phyloP scores from a whole-genome alignment of 495 filamentous ascomycete species.

The Xylaria grammica region DNA sequence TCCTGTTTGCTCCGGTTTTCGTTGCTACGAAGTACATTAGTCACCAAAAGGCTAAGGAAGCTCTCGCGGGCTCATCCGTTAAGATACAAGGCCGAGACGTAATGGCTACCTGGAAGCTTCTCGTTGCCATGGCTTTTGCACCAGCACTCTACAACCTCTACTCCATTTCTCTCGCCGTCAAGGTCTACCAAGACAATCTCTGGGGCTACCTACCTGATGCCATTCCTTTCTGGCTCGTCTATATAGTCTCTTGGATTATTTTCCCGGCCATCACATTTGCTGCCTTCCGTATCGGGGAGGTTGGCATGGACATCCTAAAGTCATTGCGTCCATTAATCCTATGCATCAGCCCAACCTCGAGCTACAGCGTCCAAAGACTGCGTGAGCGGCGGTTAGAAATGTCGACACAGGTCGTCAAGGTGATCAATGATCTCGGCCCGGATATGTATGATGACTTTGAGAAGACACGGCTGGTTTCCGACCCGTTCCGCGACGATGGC shows the following conservation, averaged over 20 bases:
- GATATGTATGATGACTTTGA: slow-evolving; percentile 98
- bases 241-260: slow-evolving; percentile 71
- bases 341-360: slow-evolving; percentile 81
- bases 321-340: slow-evolving; percentile 89
- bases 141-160: slow-evolving; percentile 86
- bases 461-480: slow-evolving; percentile 73
- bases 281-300: slow-evolving; percentile 92
- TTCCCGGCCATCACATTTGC: slow-evolving; percentile 92
- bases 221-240: slow-evolving; percentile 80
- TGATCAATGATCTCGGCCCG: slow-evolving; percentile 94
- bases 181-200: slow-evolving; percentile 80
- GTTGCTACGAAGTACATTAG: slow-evolving; percentile 87
- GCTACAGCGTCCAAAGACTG: slow-evolving; percentile 82
- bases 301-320: slow-evolving; percentile 98
- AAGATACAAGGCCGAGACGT: slow-evolving; percentile 95
- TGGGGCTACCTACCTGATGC: slow-evolving; percentile 78
- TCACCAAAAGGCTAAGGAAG: slow-evolving; percentile 87
- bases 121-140: slow-evolving; percentile 87
- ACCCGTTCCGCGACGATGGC: slow-evolving; percentile 44
- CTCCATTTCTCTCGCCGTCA: slow-evolving; percentile 71
- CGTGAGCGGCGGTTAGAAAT: slow-evolving; percentile 74
- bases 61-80: slow-evolving; percentile 88
- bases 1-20: slow-evolving; percentile 92
- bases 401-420: slow-evolving; percentile 79
- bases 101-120: slow-evolving; percentile 97